phyloP scores from a whole-genome alignment of 1,139 yeast genomes.

The Casaregolazyma suthepensis region DNA sequence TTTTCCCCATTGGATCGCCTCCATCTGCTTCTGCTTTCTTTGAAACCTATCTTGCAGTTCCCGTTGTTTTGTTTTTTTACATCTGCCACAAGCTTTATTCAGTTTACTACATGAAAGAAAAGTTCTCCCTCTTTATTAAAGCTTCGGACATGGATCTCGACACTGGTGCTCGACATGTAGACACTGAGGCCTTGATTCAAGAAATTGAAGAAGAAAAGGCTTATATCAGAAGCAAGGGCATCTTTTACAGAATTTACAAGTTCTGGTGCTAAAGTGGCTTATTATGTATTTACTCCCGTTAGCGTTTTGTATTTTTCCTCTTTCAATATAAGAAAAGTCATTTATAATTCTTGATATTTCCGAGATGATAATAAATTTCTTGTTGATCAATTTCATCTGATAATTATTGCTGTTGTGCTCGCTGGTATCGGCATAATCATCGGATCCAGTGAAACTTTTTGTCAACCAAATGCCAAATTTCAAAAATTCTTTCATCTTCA shows the following conservation, averaged over 20 bases:
- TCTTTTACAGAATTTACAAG: conserved; percentile 34
- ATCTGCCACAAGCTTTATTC: conserved; percentile 45
- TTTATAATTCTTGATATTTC: neutral
- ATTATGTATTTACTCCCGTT: neutral
- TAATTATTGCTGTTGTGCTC: neutral
- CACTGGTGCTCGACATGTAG: conserved; percentile 50
- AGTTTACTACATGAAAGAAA: conserved; percentile 34
- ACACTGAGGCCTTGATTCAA: conserved; percentile 45
- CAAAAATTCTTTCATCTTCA: neutral
- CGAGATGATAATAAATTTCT: neutral
- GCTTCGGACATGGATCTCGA: conserved; percentile 39
- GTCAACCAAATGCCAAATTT: neutral
- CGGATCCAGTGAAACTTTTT: neutral
- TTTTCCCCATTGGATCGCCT: conserved; percentile 57
- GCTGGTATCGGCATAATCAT: neutral
- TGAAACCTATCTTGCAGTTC: conserved; percentile 47
- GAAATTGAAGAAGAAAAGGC: conserved; percentile 45
- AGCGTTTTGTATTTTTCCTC: neutral
- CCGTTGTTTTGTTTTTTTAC: conserved; percentile 44
- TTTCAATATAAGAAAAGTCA: neutral
- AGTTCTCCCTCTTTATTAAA: conserved; percentile 23
- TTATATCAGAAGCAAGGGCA: conserved; percentile 31
- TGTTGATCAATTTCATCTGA: neutral
- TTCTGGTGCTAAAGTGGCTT: conserved; percentile 41
- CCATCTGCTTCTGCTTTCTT: conserved; percentile 40